These are phyloP conservation scores for Simplicillium sp. DNA, from an alignment of 2,329 filamentous ascomycete species.

Conservation along the genomic window DNA sequence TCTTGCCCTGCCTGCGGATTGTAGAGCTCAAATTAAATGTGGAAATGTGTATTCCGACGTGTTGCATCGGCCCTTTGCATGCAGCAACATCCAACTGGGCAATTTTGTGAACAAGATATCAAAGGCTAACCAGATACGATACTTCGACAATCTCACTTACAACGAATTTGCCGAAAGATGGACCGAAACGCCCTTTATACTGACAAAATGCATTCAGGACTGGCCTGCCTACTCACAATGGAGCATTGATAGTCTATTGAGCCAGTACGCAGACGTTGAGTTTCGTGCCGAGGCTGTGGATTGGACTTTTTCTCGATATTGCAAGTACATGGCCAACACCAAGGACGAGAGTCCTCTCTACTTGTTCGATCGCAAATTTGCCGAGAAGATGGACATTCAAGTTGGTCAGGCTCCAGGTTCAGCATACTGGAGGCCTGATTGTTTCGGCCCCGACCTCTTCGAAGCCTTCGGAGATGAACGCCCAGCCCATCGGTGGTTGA, in stretches of 20 bases:
- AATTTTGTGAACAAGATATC: conserved; percentile 67
- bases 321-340: conserved; percentile 71
- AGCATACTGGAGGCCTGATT: conserved; percentile 71
- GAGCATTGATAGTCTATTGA: conserved; percentile 58
- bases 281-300: conserved; percentile 92
- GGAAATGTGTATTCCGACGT: conserved; percentile 79
- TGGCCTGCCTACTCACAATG: conserved; percentile 75
- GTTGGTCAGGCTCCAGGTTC: conserved; percentile 42
- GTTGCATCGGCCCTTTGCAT: conserved; percentile 83
- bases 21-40: conserved; percentile 57
- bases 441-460: conserved; percentile 83
- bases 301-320: conserved; percentile 77
- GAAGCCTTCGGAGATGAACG: conserved; percentile 66
- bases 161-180: conserved; percentile 67
- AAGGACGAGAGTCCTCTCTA: conserved; percentile 85
- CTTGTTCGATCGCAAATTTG: conserved; percentile 81
- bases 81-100: conserved; percentile 62
- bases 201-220: conserved; percentile 68
- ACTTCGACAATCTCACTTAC: conserved; percentile 58
- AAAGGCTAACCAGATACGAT: conserved; percentile 58
- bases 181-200: conserved; percentile 76
- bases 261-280: conserved; percentile 53
- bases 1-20: conserved; percentile 43
- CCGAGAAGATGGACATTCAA: conserved; percentile 69
- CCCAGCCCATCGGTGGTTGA: conserved; percentile 86